Conservation (phyloP, 345 rosid genomes). For the Sisymbrium irio region DNA sequence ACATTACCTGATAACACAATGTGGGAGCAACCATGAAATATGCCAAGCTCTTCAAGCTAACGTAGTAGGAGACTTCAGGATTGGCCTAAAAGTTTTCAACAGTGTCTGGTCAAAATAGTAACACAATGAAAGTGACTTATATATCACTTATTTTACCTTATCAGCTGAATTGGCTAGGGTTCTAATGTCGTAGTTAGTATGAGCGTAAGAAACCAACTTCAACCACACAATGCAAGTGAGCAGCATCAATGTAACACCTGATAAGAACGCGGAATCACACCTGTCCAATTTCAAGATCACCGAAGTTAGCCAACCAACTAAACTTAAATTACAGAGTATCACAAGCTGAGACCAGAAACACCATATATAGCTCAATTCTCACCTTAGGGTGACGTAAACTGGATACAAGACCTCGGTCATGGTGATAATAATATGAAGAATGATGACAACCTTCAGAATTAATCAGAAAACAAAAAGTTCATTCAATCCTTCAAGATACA, state of each 20-base stretch:
- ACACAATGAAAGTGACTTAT: neutral
- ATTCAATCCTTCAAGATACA: neutral
- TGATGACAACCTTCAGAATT: conserved; percentile 54
- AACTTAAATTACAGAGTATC: neutral
- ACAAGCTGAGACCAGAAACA: conserved; percentile 10
- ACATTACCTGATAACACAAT: conserved; percentile 88
- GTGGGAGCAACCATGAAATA: conserved; percentile 99
- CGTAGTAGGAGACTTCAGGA: conserved; percentile 45
- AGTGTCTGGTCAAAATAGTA: conserved; percentile 7
- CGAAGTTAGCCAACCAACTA: neutral
- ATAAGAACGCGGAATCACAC: conserved; percentile 84
- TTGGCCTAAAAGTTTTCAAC: conserved; percentile 43
- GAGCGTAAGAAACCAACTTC: conserved; percentile 92
- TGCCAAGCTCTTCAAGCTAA: conserved; percentile 69
- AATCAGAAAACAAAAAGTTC: neutral
- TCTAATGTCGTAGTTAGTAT: conserved; percentile 86
- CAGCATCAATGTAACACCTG: conserved; percentile 88
- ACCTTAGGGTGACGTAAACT: conserved; percentile 83
- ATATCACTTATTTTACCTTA: conserved; percentile 45
- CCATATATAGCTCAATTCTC: conserved; percentile 24
- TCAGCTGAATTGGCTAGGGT: conserved; percentile 53
- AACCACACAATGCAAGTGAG: conserved; percentile 96
- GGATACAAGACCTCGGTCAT: conserved; percentile 70
- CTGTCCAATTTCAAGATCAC: conserved; percentile 47
- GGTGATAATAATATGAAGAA: conserved; percentile 69